phyloP scores from a whole-genome alignment of 169 alveolate species.

The Plasmodium knowlesi region DNA sequence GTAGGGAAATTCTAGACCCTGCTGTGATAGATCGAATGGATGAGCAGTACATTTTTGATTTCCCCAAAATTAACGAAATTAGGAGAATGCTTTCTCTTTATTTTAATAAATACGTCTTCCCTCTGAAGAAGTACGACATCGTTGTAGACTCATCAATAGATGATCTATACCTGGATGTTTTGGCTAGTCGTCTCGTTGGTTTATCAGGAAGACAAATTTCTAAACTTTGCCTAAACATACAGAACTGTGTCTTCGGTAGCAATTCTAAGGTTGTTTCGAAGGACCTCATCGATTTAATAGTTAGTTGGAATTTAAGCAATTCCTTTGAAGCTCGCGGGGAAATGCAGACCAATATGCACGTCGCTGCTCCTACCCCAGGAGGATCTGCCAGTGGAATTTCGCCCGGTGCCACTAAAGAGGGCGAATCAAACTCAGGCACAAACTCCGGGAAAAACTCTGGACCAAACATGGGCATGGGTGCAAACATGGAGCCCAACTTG shows the following conservation, averaged over 20 bases:
- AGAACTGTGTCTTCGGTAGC: conserved; percentile 73
- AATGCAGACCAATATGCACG: not conserved
- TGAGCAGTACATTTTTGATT: conserved; percentile 94
- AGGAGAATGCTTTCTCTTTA: conserved; percentile 91
- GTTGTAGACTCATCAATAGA: conserved; percentile 85
- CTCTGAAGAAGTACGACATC: conserved; percentile 81
- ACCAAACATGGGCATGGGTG: not conserved
- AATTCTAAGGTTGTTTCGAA: conserved; percentile 67
- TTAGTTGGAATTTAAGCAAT: conserved; percentile 62
- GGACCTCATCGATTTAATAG: conserved; percentile 60
- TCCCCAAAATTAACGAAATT: conserved; percentile 93
- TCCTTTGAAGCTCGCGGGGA: conserved; percentile 1
- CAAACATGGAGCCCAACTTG: not conserved
- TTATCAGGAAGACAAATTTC: conserved; percentile 97
- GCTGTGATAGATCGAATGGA: conserved; percentile 96
- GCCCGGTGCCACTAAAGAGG: not conserved
- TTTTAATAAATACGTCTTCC: conserved; percentile 90
- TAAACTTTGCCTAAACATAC: conserved; percentile 79
- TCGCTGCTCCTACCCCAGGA: not conserved
- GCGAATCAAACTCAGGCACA: not conserved
- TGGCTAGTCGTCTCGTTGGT: conserved; percentile 92
- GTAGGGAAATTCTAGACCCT: conserved; percentile 94
- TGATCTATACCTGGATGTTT: conserved; percentile 80
- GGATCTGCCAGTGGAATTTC: not conserved
- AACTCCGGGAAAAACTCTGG: not conserved